Evolutionary conservation across 306 rosid genomes (phyloP).

Genomic region (Arachis stenosperma): DNA sequence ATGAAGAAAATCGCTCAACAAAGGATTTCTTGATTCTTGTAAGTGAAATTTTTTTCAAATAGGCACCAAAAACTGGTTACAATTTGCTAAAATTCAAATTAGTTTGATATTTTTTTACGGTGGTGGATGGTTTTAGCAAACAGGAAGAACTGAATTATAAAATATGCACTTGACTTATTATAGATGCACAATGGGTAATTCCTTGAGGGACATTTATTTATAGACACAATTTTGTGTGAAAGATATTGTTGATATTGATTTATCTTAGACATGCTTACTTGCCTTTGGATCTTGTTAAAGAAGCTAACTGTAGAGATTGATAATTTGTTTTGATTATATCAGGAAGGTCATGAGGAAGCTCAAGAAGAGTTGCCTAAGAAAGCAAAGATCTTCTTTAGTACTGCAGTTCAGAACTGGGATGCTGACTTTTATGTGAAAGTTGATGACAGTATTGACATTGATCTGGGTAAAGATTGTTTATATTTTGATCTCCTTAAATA

Average conservation of each 20-base stretch:
- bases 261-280: constrained; percentile 34
- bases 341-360: constrained; percentile 99
- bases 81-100: constrained; percentile 31
- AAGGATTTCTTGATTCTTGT: constrained; percentile 94
- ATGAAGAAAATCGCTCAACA: constrained; percentile 70
- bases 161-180: constrained; percentile 12
- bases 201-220: constrained; percentile 22
- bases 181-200: constrained; percentile 14
- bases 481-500: constrained; percentile 17
- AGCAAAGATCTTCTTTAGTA: constrained; percentile 84
- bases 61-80: not conserved
- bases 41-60: constrained; percentile 42
- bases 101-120: not conserved
- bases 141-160: constrained; percentile 22
- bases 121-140: constrained; percentile 15
- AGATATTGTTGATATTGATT: not conserved
- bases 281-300: constrained; percentile 16
- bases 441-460: constrained; percentile 77
- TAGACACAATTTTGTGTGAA: constrained; percentile 13
- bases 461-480: constrained; percentile 68
- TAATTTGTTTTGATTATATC: constrained; percentile 40
- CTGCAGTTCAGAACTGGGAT: constrained; percentile 96
- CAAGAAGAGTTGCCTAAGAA: constrained; percentile 93
- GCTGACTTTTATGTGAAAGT: constrained; percentile 97
- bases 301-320: constrained; percentile 34